Conservation (phyloP, 2,329 filamentous ascomycete genomes). For the Alternaria rosae region DNA sequence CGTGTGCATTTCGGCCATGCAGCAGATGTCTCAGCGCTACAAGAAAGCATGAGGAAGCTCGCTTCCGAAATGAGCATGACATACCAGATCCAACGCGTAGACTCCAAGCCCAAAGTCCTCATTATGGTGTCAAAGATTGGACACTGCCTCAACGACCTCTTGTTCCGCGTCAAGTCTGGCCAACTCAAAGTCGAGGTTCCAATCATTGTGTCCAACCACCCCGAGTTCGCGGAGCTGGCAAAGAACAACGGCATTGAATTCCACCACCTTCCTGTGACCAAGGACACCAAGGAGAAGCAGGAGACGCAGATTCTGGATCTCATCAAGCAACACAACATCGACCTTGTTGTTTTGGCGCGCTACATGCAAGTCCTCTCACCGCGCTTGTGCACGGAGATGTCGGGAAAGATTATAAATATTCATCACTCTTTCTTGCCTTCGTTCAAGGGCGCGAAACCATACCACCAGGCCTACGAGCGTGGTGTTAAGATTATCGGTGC, state of each 20-base stretch:
- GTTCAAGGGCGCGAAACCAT: constrained; percentile 89
- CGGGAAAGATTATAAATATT: constrained; percentile 89
- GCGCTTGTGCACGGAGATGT: constrained; percentile 77
- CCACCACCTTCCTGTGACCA: constrained; percentile 79
- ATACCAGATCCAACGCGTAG: constrained; percentile 73
- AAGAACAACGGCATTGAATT: constrained; percentile 79
- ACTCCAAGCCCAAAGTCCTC: constrained; percentile 75
- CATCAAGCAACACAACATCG: constrained; percentile 71
- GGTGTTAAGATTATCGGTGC: constrained; percentile 90
- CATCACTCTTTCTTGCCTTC: constrained; percentile 86
- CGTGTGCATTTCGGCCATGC: constrained; percentile 79
- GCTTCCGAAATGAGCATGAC: constrained; percentile 71
- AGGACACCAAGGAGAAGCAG: constrained; percentile 78
- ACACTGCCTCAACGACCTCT: constrained; percentile 82
- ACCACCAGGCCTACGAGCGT: constrained; percentile 85
- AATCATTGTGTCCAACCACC: constrained; percentile 82
- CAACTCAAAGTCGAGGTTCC: constrained; percentile 79
- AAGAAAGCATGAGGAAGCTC: constrained; percentile 67
- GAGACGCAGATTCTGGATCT: constrained; percentile 75
- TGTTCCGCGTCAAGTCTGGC: constrained; percentile 78
- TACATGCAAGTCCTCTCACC: constrained; percentile 90
- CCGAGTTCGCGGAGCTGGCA: constrained; percentile 74
- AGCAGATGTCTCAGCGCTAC: constrained; percentile 51
- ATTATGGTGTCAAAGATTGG: constrained; percentile 93
- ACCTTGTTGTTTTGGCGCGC: constrained; percentile 80